Evolutionary conservation across 148 eudicot genomes (phyloP).

Genomic region (Polygonum aviculare): DNA sequence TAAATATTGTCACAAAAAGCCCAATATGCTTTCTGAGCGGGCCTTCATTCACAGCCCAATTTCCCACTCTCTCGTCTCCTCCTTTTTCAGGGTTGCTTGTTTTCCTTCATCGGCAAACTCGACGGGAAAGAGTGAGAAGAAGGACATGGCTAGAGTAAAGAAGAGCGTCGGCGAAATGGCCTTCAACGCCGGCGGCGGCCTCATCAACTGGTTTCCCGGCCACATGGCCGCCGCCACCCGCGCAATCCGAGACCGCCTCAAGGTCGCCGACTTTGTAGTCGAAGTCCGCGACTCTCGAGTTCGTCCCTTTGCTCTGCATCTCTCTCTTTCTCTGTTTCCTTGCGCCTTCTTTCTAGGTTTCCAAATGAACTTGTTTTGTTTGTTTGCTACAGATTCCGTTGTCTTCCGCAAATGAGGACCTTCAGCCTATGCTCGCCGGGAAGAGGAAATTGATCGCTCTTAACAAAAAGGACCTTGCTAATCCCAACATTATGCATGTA

Average conservation of each 20-base stretch:
- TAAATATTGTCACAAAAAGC: too few species aligned
- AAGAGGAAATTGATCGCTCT: slow-evolving; percentile 83
- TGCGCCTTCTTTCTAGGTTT: neutral
- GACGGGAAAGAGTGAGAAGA: neutral
- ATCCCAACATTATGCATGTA: slow-evolving; percentile 89
- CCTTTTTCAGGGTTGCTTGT: neutral
- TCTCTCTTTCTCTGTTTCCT: slow-evolving; percentile 1
- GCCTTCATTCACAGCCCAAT: too few species aligned
- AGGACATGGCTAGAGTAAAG: slow-evolving; percentile 29
- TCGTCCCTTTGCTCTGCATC: neutral
- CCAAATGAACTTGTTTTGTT: neutral
- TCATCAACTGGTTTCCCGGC: slow-evolving; percentile 91
- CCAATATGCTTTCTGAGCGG: too few species aligned
- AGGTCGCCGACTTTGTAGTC: slow-evolving; percentile 79
- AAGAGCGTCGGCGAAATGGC: slow-evolving; percentile 60
- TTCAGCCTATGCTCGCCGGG: slow-evolving; percentile 59
- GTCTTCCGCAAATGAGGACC: slow-evolving; percentile 78
- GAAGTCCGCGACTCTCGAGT: slow-evolving; percentile 97
- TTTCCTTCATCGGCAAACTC: neutral
- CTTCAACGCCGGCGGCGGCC: slow-evolving; percentile 64
- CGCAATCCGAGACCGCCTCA: slow-evolving; percentile 87
- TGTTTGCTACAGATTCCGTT: slow-evolving; percentile 55
- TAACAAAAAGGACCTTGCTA: slow-evolving; percentile 94
- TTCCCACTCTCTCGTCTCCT: neutral
- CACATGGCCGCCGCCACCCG: slow-evolving; percentile 99